These are phyloP conservation scores for Clarireedia homoeocarpa DNA, from an alignment of 2,329 filamentous ascomycete species.

Conservation along the genomic window DNA sequence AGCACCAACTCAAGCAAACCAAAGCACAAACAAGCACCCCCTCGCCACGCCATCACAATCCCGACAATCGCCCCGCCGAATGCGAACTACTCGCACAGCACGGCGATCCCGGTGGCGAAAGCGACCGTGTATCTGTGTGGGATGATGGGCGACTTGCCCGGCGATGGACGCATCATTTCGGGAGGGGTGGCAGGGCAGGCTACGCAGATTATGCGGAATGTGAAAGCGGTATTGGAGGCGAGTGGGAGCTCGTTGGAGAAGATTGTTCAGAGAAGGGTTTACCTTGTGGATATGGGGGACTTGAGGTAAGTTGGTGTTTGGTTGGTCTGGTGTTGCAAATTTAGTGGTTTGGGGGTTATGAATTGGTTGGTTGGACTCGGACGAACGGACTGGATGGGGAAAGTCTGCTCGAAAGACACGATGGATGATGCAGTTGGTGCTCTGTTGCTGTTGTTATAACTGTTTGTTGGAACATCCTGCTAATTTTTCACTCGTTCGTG, in stretches of 20 bases:
- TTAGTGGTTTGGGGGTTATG: background rate
- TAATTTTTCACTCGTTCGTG: background rate
- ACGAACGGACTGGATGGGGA: background rate
- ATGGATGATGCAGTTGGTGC: too few species aligned
- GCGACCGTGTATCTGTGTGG: slow-evolving; percentile 2
- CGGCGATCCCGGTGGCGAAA: background rate
- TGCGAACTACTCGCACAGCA: slow-evolving; percentile 3
- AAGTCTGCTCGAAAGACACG: background rate
- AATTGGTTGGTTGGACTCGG: background rate
- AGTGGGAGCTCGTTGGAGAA: slow-evolving; percentile 1
- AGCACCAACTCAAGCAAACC: background rate
- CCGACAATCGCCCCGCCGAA: background rate
- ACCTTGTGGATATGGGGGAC: slow-evolving; percentile 3
- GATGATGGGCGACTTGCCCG: slow-evolving; percentile 2
- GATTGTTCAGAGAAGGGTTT: slow-evolving; percentile 5
- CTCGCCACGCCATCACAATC: slow-evolving; percentile 4
- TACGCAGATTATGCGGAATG: slow-evolving; percentile 5
- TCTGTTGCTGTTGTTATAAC: too few species aligned
- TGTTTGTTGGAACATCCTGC: too few species aligned
- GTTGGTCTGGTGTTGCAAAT: background rate
- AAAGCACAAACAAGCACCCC: background rate
- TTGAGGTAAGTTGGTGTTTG: background rate
- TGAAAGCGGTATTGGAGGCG: slow-evolving; percentile 2
- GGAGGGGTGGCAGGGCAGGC: background rate
- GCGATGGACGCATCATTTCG: slow-evolving; percentile 1